phyloP scores from a whole-genome alignment of 192 early-diverging fungal species.

The Backusella mclennaniae region DNA sequence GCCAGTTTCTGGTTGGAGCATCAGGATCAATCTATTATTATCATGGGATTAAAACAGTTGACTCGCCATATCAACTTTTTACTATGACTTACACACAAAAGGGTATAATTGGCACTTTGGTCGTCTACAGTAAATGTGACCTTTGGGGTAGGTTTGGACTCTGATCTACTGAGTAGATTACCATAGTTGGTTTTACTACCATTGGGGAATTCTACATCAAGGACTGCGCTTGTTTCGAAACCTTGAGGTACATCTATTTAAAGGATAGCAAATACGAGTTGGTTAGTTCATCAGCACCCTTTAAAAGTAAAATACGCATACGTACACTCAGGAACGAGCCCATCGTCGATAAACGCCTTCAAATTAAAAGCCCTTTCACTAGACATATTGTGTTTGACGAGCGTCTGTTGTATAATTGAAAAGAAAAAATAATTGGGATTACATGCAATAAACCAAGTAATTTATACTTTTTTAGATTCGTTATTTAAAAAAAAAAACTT shows the following conservation, averaged over 20 bases:
- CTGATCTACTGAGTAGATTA: not conserved
- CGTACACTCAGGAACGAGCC: not conserved
- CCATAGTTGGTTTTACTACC: not conserved
- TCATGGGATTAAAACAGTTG: not conserved
- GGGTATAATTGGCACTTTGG: not conserved
- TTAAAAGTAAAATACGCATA: not conserved
- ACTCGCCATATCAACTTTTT: not conserved
- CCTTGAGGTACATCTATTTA: not conserved
- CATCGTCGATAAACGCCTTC: not conserved
- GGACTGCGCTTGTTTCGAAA: not conserved
- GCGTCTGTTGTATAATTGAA: not conserved
- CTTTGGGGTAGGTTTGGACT: not conserved
- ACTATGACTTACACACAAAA: not conserved
- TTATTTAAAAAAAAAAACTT: not conserved
- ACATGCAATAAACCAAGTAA: not conserved
- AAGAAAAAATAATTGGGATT: not conserved
- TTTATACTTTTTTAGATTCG: not conserved
- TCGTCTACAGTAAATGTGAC: not conserved
- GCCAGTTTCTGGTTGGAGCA: slow-evolving; percentile 47
- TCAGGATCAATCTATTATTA: slow-evolving; percentile 53
- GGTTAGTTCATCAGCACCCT: not conserved
- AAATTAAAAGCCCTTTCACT: not conserved
- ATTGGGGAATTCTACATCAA: not conserved
- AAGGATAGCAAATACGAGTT: not conserved
- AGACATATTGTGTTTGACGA: not conserved